Percentiles rank a stretch among this genome's conserved stretches.
Evolutionary conservation across 306 rosid species (phyloP).

Genomic region (Cicer pinnatifidum): DNA sequence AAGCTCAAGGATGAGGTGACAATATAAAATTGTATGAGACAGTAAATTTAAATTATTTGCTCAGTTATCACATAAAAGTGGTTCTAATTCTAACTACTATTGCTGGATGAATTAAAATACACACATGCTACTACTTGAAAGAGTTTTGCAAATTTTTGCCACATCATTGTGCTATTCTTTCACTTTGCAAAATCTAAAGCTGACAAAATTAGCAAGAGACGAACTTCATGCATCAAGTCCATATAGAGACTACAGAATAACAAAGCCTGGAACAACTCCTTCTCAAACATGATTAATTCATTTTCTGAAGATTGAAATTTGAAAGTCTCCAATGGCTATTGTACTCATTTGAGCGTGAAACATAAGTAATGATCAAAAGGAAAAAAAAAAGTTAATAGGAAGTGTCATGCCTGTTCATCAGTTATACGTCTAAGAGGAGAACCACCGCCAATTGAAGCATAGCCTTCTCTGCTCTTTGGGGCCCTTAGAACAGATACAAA

Average conservation of each 20-base stretch:
- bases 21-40: not conserved
- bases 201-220: not conserved
- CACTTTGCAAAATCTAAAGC: constrained; percentile 2
- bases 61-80: not conserved
- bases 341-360: constrained; percentile 31
- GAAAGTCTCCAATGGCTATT: constrained; percentile 24
- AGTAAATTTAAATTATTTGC: not conserved
- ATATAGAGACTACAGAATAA: not conserved
- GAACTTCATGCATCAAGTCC: not conserved
- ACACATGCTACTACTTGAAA: not conserved
- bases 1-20: not conserved
- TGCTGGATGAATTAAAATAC: not conserved
- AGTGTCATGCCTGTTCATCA: constrained; percentile 77
- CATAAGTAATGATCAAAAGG: constrained; percentile 12
- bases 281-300: constrained; percentile 12
- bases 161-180: not conserved
- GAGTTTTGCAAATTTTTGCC: not conserved
- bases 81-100: not conserved
- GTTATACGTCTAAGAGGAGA: constrained; percentile 91
- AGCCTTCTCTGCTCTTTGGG: constrained; percentile 98
- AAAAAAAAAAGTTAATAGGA: constrained; percentile 14
- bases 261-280: constrained; percentile 31
- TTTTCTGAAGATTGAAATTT: constrained; percentile 33
- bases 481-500: constrained; percentile 84
- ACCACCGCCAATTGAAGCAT: constrained; percentile 97